These are phyloP conservation scores for Bipolaris cookei DNA, from an alignment of 2,329 filamentous ascomycete genomes.

Conservation along the genomic window DNA sequence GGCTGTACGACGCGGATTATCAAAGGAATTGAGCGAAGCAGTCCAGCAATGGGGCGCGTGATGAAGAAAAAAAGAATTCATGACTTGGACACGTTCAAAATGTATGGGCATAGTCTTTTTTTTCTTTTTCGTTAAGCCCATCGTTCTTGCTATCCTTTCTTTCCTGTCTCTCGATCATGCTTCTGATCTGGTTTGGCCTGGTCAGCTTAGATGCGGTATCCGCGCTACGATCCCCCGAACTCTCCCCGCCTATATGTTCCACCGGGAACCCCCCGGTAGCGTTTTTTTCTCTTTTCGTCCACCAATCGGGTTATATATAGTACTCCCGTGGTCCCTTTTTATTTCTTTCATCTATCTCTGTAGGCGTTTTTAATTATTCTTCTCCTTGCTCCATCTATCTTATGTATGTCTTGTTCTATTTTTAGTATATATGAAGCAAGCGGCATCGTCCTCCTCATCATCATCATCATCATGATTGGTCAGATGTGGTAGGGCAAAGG, in stretches of 20 bases:
- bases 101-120: background rate
- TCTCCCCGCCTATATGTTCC: background rate
- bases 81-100: background rate
- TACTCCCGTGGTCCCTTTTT: too few species aligned
- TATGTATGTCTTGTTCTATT: background rate
- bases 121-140: background rate
- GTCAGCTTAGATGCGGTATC: background rate
- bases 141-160: background rate
- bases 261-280: too few species aligned
- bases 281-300: background rate
- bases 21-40: constrained; percentile 15
- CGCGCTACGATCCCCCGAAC: constrained; percentile 1
- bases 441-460: constrained; percentile 2
- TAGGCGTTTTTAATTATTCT: background rate
- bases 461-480: too few species aligned
- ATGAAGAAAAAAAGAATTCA: background rate
- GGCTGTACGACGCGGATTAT: constrained; percentile 8
- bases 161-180: background rate
- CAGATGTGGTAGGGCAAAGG: background rate
- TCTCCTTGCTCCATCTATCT: too few species aligned
- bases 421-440: background rate
- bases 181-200: too few species aligned
- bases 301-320: too few species aligned
- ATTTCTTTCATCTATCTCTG: background rate
- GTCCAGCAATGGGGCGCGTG: constrained; percentile 17